phyloP scores from a whole-genome alignment of 164 flowering plant genomes.

The Buxus sempervirens region DNA sequence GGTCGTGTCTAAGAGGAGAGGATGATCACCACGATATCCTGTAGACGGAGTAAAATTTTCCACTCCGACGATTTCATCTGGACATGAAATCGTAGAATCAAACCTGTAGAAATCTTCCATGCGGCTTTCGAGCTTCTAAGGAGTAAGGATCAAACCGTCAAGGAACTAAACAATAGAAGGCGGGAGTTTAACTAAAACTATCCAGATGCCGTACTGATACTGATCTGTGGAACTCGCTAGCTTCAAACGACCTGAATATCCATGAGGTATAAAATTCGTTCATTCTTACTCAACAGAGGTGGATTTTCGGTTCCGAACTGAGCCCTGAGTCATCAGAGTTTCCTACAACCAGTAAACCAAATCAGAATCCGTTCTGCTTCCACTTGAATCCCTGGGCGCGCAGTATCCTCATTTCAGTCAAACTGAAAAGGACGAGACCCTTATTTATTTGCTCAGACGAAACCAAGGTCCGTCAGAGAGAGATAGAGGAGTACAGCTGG shows the following conservation, averaged over 20 bases:
- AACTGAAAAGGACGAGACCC: constrained; percentile 14
- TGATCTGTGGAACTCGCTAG: too few species aligned
- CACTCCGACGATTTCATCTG: neutral
- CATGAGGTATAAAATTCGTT: neutral
- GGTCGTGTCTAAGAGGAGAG: constrained; percentile 9
- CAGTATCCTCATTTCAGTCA: neutral
- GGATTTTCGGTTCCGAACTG: neutral
- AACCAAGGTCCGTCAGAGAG: neutral
- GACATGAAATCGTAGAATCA: constrained; percentile 8
- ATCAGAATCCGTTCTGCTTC: neutral
- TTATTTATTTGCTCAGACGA: too few species aligned
- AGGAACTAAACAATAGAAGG: too few species aligned
- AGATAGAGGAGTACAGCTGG: neutral
- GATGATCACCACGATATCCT: constrained; percentile 1
- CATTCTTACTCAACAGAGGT: neutral
- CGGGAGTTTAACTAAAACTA: neutral
- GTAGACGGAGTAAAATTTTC: constrained; percentile 1
- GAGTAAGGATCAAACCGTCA: too few species aligned
- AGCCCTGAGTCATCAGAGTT: neutral
- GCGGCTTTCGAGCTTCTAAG: neutral
- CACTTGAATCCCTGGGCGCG: too few species aligned
- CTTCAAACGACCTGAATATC: neutral
- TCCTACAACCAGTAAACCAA: neutral
- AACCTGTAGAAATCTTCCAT: constrained; percentile 17
- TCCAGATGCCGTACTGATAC: neutral